Conservation (phyloP, 192 early-diverging fungal genomes). For the Paraglomus brasilianum region DNA sequence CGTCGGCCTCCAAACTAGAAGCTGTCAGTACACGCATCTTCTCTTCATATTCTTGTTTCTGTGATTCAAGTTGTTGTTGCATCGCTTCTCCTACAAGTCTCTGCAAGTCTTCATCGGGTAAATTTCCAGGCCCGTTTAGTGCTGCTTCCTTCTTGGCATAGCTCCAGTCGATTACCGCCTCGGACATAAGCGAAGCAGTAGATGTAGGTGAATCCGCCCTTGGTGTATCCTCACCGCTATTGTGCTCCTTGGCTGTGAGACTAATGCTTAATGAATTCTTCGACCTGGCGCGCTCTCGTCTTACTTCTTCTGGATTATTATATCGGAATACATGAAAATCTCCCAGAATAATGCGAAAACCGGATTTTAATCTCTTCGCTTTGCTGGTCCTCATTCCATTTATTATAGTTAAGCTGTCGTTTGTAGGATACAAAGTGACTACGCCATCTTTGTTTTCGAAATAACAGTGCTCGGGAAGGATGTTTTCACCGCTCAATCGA, state of each 20-base stretch:
- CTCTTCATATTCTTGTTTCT: constrained; percentile 55
- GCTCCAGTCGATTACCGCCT: constrained; percentile 69
- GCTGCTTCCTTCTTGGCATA: constrained; percentile 72
- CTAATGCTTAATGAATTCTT: constrained; percentile 28
- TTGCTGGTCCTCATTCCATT: constrained; percentile 70
- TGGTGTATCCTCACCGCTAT: constrained; percentile 42
- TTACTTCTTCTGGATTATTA: constrained; percentile 79
- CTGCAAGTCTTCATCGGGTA: constrained; percentile 58
- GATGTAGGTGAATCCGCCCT: constrained; percentile 39
- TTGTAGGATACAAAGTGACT: constrained; percentile 62
- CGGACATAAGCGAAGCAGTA: constrained; percentile 46
- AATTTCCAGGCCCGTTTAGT: constrained; percentile 46
- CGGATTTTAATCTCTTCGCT: constrained; percentile 60
- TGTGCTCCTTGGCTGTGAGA: constrained; percentile 25
- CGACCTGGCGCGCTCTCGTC: constrained; percentile 55
- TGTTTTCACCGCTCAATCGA: constrained; percentile 58
- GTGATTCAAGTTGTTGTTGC: constrained; percentile 47
- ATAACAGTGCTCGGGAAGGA: constrained; percentile 65
- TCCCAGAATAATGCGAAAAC: constrained; percentile 79
- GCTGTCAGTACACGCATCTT: constrained; percentile 49
- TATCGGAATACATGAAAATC: constrained; percentile 81
- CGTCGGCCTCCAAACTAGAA: constrained; percentile 42
- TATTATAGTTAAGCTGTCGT: constrained; percentile 66
- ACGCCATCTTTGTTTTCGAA: constrained; percentile 65
- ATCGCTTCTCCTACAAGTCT: constrained; percentile 56